phyloP scores from a whole-genome alignment of 257 asterid species.

The Mentha longifolia region DNA sequence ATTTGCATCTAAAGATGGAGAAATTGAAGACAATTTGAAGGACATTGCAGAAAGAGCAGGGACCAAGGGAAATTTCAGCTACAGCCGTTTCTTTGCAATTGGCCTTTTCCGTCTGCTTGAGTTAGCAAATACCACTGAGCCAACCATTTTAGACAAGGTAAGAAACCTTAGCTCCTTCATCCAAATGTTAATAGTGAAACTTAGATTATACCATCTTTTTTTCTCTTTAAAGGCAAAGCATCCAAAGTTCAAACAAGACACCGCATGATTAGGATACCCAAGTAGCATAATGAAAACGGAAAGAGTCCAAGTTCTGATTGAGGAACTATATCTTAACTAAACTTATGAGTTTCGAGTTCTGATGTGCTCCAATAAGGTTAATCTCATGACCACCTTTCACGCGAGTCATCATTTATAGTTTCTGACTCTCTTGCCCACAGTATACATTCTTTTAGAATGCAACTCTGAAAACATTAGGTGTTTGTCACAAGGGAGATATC shows the following conservation, averaged over 20 bases:
- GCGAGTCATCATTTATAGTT: not conserved
- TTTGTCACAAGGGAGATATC: not conserved
- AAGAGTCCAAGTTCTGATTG: not conserved
- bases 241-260: not conserved
- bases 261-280: too few species aligned
- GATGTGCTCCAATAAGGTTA: not conserved
- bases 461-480: not conserved
- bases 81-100: constrained; percentile 91
- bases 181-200: constrained; percentile 16
- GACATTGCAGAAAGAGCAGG: constrained; percentile 87
- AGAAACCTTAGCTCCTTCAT: not conserved
- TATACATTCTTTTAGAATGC: not conserved
- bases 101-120: constrained; percentile 96
- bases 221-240: too few species aligned
- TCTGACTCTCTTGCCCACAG: not conserved
- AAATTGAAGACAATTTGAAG: constrained; percentile 68
- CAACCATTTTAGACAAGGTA: constrained; percentile 81
- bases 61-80: constrained; percentile 69
- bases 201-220: not conserved
- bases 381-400: not conserved
- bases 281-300: not conserved
- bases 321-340: not conserved
- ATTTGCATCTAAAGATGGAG: constrained; percentile 84
- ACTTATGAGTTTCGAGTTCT: not conserved
- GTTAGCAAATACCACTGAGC: constrained; percentile 86